A percentile compares a stretch with the other conserved stretches of the same genome.
These are phyloP conservation scores for Neocatenulostroma microsporum DNA, from an alignment of 2,329 filamentous ascomycete species.

Conservation along the genomic window DNA sequence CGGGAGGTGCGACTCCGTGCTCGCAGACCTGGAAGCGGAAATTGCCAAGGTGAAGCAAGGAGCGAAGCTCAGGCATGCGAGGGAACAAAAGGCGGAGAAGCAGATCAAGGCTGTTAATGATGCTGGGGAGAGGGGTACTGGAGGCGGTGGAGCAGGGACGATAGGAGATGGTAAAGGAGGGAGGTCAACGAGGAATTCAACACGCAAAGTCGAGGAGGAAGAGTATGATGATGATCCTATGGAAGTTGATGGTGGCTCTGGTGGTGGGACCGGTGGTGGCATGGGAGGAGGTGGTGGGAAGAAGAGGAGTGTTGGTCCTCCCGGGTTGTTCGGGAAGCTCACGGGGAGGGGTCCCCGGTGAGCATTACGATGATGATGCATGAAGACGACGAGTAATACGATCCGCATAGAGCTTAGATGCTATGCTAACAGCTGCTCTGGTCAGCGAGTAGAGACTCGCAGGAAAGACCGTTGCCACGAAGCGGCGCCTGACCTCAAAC, in stretches of 20 bases:
- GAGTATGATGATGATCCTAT: slow-evolving; percentile 25
- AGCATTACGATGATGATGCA: no score
- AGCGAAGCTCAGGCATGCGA: slow-evolving; percentile 35
- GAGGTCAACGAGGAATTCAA: slow-evolving; percentile 9
- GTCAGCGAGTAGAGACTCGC: no score
- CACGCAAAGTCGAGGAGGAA: slow-evolving; percentile 11
- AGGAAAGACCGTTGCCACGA: no score
- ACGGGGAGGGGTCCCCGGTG: no score
- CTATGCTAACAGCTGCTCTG: no score
- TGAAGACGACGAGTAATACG: no score
- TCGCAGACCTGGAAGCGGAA: slow-evolving; percentile 67
- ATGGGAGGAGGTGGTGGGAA: slow-evolving; percentile 6
- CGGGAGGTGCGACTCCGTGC: slow-evolving; percentile 64
- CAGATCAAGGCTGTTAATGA: slow-evolving; percentile 30
- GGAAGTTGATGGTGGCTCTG: slow-evolving; percentile 25
- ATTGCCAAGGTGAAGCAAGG: slow-evolving; percentile 56
- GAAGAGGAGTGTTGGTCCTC: slow-evolving; percentile 6
- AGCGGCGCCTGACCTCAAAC: no score
- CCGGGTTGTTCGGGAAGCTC: slow-evolving; percentile 1
- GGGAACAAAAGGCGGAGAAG: slow-evolving; percentile 35
- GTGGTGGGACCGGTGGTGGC: slow-evolving; percentile 1
- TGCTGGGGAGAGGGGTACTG: slow-evolving; percentile 14
- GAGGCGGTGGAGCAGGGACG: slow-evolving; percentile 5
- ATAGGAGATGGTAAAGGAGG: slow-evolving; percentile 6
- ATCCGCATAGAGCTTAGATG: no score